Evolutionary conservation across 2,329 filamentous ascomycete species (phyloP).

Genomic region (Penicillium sp.): DNA sequence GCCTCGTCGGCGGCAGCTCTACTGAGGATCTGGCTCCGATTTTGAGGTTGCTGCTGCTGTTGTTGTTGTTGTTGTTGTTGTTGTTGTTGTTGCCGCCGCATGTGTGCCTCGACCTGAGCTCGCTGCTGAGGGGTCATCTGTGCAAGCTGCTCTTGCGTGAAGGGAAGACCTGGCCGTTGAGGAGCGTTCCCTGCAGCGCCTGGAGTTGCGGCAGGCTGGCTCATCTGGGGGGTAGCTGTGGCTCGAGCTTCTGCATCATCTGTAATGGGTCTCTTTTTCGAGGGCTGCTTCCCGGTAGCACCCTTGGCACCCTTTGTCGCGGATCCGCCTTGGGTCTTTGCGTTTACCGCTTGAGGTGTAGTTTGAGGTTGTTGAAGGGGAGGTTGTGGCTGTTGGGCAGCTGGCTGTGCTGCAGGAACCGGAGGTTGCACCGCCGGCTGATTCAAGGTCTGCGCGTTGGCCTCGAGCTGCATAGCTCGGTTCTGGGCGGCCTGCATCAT

Average conservation of each 20-base stretch:
- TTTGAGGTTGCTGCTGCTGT: conserved; percentile 28
- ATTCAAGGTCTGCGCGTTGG: conserved; percentile 22
- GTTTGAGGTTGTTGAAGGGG: conserved; percentile 25
- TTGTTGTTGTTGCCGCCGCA: conserved; percentile 27
- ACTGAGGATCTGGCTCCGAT: conserved; percentile 31
- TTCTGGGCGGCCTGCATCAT: conserved; percentile 35
- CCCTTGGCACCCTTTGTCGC: conserved; percentile 29
- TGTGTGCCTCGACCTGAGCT: conserved; percentile 36
- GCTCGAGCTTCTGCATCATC: conserved; percentile 49
- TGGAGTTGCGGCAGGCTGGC: conserved; percentile 23
- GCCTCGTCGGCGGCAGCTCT: conserved; percentile 39
- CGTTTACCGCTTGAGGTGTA: conserved; percentile 30
- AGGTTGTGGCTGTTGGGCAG: conserved; percentile 25
- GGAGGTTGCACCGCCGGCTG: conserved; percentile 28
- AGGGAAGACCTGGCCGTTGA: conserved; percentile 22
- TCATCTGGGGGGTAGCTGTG: conserved; percentile 33
- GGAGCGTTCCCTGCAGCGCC: conserved; percentile 21
- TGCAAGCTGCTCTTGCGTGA: conserved; percentile 39
- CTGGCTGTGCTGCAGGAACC: conserved; percentile 20
- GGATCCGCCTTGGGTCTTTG: conserved; percentile 31
- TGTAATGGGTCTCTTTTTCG: conserved; percentile 46
- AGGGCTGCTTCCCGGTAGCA: conserved; percentile 31
- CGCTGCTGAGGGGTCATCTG: conserved; percentile 46
- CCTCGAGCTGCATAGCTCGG: conserved; percentile 26
- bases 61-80: conserved; percentile 25